These are phyloP conservation scores for Aspergillus ellipticus DNA, from an alignment of 495 filamentous ascomycete species.

Conservation along the genomic window DNA sequence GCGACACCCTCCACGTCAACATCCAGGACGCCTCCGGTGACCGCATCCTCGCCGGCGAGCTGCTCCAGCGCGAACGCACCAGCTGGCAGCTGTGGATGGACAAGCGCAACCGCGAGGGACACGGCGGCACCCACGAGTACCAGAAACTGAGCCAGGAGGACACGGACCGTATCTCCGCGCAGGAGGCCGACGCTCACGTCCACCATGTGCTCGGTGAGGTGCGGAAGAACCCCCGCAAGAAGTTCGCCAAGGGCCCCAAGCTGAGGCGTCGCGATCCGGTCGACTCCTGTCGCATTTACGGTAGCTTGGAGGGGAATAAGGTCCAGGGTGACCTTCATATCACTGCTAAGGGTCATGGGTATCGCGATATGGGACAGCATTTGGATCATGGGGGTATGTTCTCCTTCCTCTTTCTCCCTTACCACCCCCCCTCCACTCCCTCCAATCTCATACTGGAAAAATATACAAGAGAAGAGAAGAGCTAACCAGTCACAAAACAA, in stretches of 20 bases:
- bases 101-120: slow-evolving; percentile 64
- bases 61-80: slow-evolving; percentile 72
- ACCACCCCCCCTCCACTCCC: not conserved
- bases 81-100: slow-evolving; percentile 80
- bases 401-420: slow-evolving; percentile 1
- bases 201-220: slow-evolving; percentile 50
- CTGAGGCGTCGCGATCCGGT: slow-evolving; percentile 51
- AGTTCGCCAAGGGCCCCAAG: slow-evolving; percentile 67
- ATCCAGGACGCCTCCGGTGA: slow-evolving; percentile 95
- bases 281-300: slow-evolving; percentile 81
- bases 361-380: slow-evolving; percentile 73
- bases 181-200: slow-evolving; percentile 52
- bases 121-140: slow-evolving; percentile 49
- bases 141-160: slow-evolving; percentile 47
- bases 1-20: slow-evolving; percentile 86
- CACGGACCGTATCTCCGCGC: slow-evolving; percentile 33
- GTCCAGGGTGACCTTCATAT: slow-evolving; percentile 99
- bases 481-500: not conserved
- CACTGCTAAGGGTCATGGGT: slow-evolving; percentile 92
- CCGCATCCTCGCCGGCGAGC: slow-evolving; percentile 75
- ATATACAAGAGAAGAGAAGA: not conserved
- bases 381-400: slow-evolving; percentile 77
- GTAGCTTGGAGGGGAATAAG: slow-evolving; percentile 86
- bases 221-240: slow-evolving; percentile 39
- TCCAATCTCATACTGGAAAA: slow-evolving; percentile 2